Evolutionary conservation across 2,329 filamentous ascomycete genomes (phyloP), one percentile per base, ranked within the genome.

Genomic region (Talaromyces sp.): DNA sequence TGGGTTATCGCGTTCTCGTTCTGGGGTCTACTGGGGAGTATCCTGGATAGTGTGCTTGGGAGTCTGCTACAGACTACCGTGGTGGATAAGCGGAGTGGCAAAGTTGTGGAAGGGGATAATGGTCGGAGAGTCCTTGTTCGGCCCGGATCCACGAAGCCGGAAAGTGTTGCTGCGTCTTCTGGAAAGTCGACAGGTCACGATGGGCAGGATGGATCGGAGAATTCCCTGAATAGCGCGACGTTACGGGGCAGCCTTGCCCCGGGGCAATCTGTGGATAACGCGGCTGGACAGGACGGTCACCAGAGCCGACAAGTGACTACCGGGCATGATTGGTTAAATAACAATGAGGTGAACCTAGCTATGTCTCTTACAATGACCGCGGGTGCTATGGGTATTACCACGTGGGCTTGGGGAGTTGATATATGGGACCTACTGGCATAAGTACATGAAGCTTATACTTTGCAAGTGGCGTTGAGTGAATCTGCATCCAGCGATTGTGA

Each of bases 261-360:
- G 8, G 47, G 46, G 6, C 50, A 58, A 2, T 57, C 61, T 10
- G 49, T 49, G 9, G 60, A 57, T 24, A 40, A 47, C 14, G 53
- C 58, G 36, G 33, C 55, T 8, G 61, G 52, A 2, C 49, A 48
- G 30, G 62, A 68, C 8, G 47, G 80, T 51, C 80, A 79, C 63
- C 82, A 87, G 55, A 86, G 86, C 47, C 78, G 88, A 16, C 76
- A 85, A 4, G 73, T 87, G 6, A 85, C 89, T 73, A 88, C 79
- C 61, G 91, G 85, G 69, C 46, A 79, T 75, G 83, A 96, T 69
- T 70, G 95, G 56, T 77, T 99, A 52, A 91, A 96, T 72, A 99
- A 99, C 72, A 99, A 99, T 71, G 89, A 90, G 49, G 91, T 99
- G 64, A 99, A 99, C 71, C 84, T 97, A 52, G 71, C 93, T 51